Base-by-base conservation (phyloP, 768 basidiomycete genomes). In the Mycena sanguinolenta region DNA sequence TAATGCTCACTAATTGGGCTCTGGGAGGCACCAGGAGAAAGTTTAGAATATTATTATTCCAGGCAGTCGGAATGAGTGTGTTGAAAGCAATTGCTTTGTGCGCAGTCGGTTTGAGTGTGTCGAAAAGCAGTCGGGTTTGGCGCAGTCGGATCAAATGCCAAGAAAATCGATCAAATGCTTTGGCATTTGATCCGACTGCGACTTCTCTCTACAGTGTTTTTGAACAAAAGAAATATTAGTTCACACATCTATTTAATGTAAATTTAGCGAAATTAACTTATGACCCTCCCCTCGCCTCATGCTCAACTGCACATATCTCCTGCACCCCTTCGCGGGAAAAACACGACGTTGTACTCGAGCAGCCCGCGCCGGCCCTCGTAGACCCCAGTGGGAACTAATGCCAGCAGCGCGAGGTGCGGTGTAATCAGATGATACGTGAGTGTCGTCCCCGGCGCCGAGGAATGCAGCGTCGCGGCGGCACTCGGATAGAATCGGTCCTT, bases 271-370 rank as follows among this genome's bases (percentile, higher is more conserved):
- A n/a, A n/a, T 14, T 32, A 55, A 27, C 19, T 67, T 78, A 80
- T 46, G 21, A 46, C 49, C 78, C 81, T n/a, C 78, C 81, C 67
- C 86, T 81, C 16, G 78, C 79, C 75, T 93, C 91, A 70, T 83
- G 86, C 77, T 95, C 94, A 12, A 94, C 88, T 58, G 90, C 87
- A 73, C 91, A 92, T 49, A 96, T 94, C 80, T 95, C 93, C 78
- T 92, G 89, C 58, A 95, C 88, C 0, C 95, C 95, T 78, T 91
- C 91, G 74, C 95, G 81, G n/a, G 77, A 96, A 93, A 79, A 91
- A 95, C 42, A 94, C 91, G 3, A 96, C 91, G 75, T 96, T 96
- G 80, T 92, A 95, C 77, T 96, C 95, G 34, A 96, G 84, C 54
- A 95, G 82, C 25, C 93, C 93, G 21, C 93, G 85, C 63, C 91